Evolutionary conservation across 2,329 filamentous ascomycete genomes (phyloP).

Genomic region (Colletotrichum endophyticum): DNA sequence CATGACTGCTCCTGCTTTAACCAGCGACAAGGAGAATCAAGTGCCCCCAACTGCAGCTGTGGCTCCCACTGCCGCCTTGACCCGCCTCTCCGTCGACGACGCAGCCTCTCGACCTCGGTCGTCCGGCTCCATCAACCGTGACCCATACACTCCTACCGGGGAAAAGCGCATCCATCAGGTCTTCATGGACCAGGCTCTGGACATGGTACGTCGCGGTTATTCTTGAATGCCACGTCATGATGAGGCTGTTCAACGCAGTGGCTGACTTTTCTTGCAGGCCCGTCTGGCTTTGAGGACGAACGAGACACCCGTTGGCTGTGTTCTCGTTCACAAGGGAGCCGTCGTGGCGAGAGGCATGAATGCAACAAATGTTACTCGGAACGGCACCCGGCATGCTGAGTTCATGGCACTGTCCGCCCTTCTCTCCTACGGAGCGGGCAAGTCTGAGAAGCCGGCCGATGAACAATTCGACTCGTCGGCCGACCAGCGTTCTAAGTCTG

Average conservation of each 20-base stretch:
- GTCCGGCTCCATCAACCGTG: background rate
- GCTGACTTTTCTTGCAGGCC: slow-evolving; percentile 60
- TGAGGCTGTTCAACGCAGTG: background rate
- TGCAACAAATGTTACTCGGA: slow-evolving; percentile 88
- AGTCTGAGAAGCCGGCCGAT: background rate
- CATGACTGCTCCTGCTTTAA: background rate
- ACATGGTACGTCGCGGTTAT: slow-evolving; percentile 70
- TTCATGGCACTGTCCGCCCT: slow-evolving; percentile 80
- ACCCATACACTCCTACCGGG: background rate
- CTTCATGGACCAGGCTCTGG: slow-evolving; percentile 86
- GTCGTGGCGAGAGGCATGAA: slow-evolving; percentile 95
- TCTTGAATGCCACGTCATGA: background rate
- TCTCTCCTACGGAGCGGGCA: slow-evolving; percentile 44
- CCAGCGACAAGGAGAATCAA: slow-evolving; percentile 34
- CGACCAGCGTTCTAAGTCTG: slow-evolving; percentile 23
- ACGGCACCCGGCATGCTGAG: slow-evolving; percentile 94
- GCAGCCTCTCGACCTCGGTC: background rate
- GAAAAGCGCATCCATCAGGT: slow-evolving; percentile 51
- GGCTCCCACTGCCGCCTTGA: slow-evolving; percentile 13
- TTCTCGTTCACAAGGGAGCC: slow-evolving; percentile 80
- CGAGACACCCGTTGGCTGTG: slow-evolving; percentile 96
- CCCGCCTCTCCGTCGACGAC: slow-evolving; percentile 23
- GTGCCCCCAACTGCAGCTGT: slow-evolving; percentile 17
- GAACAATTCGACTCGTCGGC: slow-evolving; percentile 3
- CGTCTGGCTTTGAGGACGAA: slow-evolving; percentile 83